phyloP scores from a whole-genome alignment of 176 grass and related monocot species.

The Puccinellia tenuiflora region DNA sequence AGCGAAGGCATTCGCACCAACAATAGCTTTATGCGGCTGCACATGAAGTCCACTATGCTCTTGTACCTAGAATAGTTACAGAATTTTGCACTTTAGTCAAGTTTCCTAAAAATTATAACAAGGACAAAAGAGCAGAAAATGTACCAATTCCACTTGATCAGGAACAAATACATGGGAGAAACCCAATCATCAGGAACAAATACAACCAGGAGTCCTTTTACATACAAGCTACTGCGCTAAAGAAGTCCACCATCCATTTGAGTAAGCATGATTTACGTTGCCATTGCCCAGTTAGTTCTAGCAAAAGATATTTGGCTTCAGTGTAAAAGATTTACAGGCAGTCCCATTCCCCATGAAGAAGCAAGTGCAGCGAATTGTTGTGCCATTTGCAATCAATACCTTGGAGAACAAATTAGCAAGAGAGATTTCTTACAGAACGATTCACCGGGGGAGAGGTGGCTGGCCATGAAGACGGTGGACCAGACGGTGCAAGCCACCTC shows the following conservation, averaged over 20 bases:
- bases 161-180: constrained; percentile 18
- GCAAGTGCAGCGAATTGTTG: neutral
- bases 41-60: constrained; percentile 87
- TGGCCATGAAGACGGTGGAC: constrained; percentile 93
- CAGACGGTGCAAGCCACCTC: constrained; percentile 88
- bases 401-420: neutral
- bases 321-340: neutral
- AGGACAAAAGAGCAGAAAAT: neutral
- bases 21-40: constrained; percentile 99
- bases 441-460: constrained; percentile 68
- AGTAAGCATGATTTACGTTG: neutral
- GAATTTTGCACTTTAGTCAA: constrained; percentile 5
- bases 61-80: constrained; percentile 66
- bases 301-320: neutral
- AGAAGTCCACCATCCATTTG: neutral
- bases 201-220: neutral
- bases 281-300: neutral
- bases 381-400: neutral
- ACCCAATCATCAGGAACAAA: neutral
- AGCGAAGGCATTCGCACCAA: constrained; percentile 98
- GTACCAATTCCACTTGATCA: constrained; percentile 97
- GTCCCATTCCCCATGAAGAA: neutral
- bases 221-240: neutral
- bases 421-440: constrained; percentile 40
- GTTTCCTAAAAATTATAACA: constrained; percentile 3